Evolutionary conservation across 139 green algal species (phyloP).

Genomic region (Pedinophyceae sp.): DNA sequence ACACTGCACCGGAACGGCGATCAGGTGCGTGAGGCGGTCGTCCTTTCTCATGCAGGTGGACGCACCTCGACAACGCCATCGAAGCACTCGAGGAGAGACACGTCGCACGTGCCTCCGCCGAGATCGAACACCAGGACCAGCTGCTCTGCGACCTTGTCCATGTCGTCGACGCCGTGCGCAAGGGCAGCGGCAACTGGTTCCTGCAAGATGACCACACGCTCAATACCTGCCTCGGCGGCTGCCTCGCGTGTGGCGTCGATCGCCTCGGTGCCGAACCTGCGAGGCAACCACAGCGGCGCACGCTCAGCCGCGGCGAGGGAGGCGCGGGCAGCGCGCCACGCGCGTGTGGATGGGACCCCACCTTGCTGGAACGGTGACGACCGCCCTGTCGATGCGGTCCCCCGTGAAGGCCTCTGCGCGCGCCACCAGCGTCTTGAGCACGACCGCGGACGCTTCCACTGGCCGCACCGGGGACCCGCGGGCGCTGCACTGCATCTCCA

Average conservation of each 20-base stretch:
- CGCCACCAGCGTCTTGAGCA: too few relatives aligned
- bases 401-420: too few relatives aligned
- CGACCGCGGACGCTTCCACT: too few relatives aligned
- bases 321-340: background rate
- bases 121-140: constrained; percentile 6
- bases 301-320: background rate
- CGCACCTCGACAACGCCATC: constrained; percentile 4
- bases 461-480: too few relatives aligned
- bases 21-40: too few relatives aligned
- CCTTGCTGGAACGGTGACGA: too few relatives aligned
- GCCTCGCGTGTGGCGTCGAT: background rate
- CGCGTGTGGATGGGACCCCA: too few relatives aligned
- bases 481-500: too few relatives aligned
- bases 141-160: background rate
- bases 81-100: constrained; percentile 2
- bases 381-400: too few relatives aligned
- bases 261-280: background rate
- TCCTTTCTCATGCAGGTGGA: too few relatives aligned
- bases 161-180: background rate
- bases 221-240: background rate
- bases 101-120: constrained; percentile 5
- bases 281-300: background rate
- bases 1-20: too few relatives aligned
- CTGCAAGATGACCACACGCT: background rate
- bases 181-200: background rate